A percentile compares a stretch with the other conserved stretches of the same genome.
Conservation (phyloP, 306 rosid species). For the Quercus agrifolia region DNA sequence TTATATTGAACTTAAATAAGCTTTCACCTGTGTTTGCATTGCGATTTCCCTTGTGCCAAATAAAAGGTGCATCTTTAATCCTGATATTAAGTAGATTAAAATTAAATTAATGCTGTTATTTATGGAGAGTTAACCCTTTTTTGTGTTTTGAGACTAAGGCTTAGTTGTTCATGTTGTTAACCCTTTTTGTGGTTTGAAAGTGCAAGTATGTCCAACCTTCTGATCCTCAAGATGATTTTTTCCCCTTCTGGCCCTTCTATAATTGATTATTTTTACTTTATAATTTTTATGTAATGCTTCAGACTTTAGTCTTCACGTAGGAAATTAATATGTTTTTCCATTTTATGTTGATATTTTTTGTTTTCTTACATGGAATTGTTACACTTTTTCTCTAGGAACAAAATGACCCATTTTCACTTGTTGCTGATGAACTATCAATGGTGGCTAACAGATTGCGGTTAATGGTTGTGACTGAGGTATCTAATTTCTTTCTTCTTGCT, state of each 20-base stretch:
- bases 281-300: not conserved
- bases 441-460: conserved; percentile 71
- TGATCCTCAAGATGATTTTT: not conserved
- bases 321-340: not conserved
- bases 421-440: conserved; percentile 81
- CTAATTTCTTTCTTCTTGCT: conserved; percentile 10
- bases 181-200: not conserved
- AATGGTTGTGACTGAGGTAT: conserved; percentile 90
- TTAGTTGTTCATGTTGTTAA: no score
- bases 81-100: no score
- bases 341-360: not conserved
- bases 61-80: no score
- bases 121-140: not conserved
- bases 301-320: not conserved
- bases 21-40: no score
- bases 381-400: conserved; percentile 54
- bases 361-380: conserved; percentile 2
- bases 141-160: not conserved
- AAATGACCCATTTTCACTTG: conserved; percentile 86
- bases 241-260: not conserved
- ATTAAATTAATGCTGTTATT: not conserved
- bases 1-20: no score
- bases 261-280: not conserved
- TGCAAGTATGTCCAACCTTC: not conserved
- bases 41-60: no score